Evolutionary conservation across 2,329 filamentous ascomycete species (phyloP).

Genomic region (Chaetomium sp.): DNA sequence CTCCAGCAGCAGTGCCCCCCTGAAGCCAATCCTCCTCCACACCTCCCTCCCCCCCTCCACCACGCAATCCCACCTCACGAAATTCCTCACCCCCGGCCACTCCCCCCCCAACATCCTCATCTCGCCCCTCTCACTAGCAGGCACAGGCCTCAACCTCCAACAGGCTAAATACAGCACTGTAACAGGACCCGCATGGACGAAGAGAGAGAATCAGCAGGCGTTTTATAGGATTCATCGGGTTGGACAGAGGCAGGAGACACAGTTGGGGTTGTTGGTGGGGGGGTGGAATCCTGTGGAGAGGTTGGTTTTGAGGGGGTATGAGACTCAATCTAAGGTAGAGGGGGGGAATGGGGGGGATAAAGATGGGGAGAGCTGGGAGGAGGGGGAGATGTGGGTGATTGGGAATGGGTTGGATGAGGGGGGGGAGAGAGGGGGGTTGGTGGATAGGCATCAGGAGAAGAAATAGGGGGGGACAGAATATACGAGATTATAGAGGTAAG

Average conservation of each 20-base stretch:
- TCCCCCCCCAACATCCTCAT: conserved; percentile 20
- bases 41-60: not conserved
- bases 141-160: conserved; percentile 22
- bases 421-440: no score
- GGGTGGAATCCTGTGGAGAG: conserved; percentile 21
- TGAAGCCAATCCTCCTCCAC: conserved; percentile 17
- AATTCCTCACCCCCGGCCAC: conserved; percentile 15
- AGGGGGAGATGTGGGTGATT: no score
- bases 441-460: no score
- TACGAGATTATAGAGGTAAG: no score
- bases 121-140: conserved; percentile 13
- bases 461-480: no score
- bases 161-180: conserved; percentile 17
- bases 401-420: no score
- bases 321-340: not conserved
- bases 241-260: conserved; percentile 16
- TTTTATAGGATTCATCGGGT: conserved; percentile 19
- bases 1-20: no score
- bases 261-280: conserved; percentile 12
- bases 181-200: conserved; percentile 18
- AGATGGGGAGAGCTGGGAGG: no score
- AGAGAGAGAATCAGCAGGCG: conserved; percentile 20
- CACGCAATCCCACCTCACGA: conserved; percentile 7
- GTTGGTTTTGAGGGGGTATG: conserved; percentile 12
- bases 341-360: no score